Conservation (phyloP, 331 rosid species). For the Rosa hybrid region DNA sequence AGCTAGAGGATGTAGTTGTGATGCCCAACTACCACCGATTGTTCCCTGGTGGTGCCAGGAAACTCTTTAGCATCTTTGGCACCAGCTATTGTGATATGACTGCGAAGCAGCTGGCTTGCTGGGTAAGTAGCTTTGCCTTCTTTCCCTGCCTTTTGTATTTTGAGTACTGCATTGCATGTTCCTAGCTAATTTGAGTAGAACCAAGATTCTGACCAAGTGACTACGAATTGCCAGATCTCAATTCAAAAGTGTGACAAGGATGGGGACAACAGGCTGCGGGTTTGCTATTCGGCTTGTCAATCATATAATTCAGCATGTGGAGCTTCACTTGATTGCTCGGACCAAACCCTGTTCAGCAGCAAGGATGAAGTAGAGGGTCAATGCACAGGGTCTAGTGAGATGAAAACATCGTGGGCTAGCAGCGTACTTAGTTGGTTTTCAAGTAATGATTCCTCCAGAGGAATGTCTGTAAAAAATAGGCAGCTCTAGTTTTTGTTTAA, state of each 20-base stretch:
- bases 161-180: not conserved
- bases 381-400: slow-evolving; percentile 86
- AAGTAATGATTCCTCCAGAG: slow-evolving; percentile 59
- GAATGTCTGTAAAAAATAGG: slow-evolving; percentile 68
- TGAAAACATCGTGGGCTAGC: slow-evolving; percentile 65
- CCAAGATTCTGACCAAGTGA: not conserved
- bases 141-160: not conserved
- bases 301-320: slow-evolving; percentile 94
- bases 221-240: slow-evolving; percentile 59
- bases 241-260: slow-evolving; percentile 91
- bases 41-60: slow-evolving; percentile 96
- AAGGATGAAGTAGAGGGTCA: slow-evolving; percentile 77
- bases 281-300: slow-evolving; percentile 89
- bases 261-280: slow-evolving; percentile 93
- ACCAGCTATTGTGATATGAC: slow-evolving; percentile 85
- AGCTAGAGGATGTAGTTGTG: slow-evolving; percentile 95
- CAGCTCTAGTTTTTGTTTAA: slow-evolving; percentile 35
- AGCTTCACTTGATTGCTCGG: slow-evolving; percentile 95
- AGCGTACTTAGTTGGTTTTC: slow-evolving; percentile 52
- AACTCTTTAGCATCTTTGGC: slow-evolving; percentile 79
- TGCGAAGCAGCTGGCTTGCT: slow-evolving; percentile 94
- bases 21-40: slow-evolving; percentile 92
- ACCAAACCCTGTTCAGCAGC: slow-evolving; percentile 87
- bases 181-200: not conserved
- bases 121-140: slow-evolving; percentile 55